A percentile compares a stretch with the other conserved stretches of the same genome.
Conservation (phyloP, 257 asterid species). For the Capsicum pubescens region DNA sequence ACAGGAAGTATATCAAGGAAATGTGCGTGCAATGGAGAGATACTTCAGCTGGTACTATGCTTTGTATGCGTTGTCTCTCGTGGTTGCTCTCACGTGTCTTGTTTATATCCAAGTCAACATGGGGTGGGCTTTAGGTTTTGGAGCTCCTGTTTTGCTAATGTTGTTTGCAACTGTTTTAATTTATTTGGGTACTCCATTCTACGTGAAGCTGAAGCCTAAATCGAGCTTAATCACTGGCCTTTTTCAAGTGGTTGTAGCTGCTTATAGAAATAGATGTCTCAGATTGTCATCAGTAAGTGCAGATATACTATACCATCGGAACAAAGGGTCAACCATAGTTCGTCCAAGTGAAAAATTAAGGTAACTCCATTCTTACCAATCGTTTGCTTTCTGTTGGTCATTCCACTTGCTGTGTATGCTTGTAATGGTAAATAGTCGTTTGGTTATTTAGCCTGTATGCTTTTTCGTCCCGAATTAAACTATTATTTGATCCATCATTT, state of each 20-base stretch:
- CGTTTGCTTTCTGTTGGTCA: neutral
- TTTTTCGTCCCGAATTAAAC: neutral
- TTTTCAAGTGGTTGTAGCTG: slow-evolving; percentile 59
- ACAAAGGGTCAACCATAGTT: slow-evolving; percentile 40
- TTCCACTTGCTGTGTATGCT: neutral
- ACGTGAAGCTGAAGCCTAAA: slow-evolving; percentile 51
- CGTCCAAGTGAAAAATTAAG: slow-evolving; percentile 63
- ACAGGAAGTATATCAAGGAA: slow-evolving; percentile 31
- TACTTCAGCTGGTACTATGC: slow-evolving; percentile 79
- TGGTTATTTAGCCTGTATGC: neutral
- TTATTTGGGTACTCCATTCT: slow-evolving; percentile 58
- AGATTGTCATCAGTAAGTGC: slow-evolving; percentile 29
- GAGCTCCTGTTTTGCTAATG: slow-evolving; percentile 57
- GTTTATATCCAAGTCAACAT: slow-evolving; percentile 75
- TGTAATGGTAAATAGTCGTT: neutral
- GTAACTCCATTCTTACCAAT: slow-evolving; percentile 31
- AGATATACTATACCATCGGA: slow-evolving; percentile 43
- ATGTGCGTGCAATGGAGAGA: slow-evolving; percentile 39
- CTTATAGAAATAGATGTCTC: slow-evolving; percentile 55
- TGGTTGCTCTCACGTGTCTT: slow-evolving; percentile 56
- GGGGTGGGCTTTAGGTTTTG: slow-evolving; percentile 83
- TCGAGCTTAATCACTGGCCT: slow-evolving; percentile 52
- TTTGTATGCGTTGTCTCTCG: slow-evolving; percentile 41
- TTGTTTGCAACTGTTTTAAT: slow-evolving; percentile 44
- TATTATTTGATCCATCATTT: neutral